A percentile compares a stretch with the other conserved stretches of the same genome.
Evolutionary conservation across 192 early-diverging fungal species (phyloP).

Genomic region (Podochytrium sp.): DNA sequence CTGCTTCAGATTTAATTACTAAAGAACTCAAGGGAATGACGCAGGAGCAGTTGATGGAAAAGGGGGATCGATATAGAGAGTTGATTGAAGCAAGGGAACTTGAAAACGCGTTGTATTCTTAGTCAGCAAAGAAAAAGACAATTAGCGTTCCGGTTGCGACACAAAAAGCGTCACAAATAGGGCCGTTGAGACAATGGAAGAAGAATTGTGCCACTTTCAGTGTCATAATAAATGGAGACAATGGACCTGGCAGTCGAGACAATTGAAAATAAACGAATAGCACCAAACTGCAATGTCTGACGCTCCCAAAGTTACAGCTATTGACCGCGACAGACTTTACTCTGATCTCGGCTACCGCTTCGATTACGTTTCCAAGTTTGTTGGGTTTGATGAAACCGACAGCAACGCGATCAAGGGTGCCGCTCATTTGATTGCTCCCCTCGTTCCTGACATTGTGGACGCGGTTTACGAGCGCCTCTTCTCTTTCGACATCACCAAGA

Average conservation of each 20-base stretch:
- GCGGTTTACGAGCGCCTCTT: constrained; percentile 77
- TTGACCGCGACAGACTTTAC: constrained; percentile 72
- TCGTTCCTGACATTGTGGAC: constrained; percentile 76
- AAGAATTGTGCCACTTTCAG: background rate
- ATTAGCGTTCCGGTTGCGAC: background rate
- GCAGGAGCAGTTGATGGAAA: constrained; percentile 16
- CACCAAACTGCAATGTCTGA: background rate
- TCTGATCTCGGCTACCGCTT: constrained; percentile 77
- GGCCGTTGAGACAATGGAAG: background rate
- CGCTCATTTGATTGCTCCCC: constrained; percentile 61
- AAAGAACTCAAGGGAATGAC: constrained; percentile 24
- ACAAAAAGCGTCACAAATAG: too few relatives aligned
- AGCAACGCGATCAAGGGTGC: constrained; percentile 71
- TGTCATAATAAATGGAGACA: background rate
- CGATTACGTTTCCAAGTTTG: constrained; percentile 73
- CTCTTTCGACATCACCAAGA: constrained; percentile 76
- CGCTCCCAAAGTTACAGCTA: constrained; percentile 10
- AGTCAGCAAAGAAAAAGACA: background rate
- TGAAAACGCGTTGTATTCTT: constrained; percentile 12
- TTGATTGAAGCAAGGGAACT: constrained; percentile 17
- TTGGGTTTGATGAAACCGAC: constrained; percentile 72
- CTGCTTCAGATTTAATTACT: constrained; percentile 18
- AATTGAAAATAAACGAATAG: background rate
- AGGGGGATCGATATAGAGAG: constrained; percentile 11
- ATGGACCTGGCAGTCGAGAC: background rate